Conservation (phyloP, 805 yeast genomes). For the Nematodospora valgi region DNA sequence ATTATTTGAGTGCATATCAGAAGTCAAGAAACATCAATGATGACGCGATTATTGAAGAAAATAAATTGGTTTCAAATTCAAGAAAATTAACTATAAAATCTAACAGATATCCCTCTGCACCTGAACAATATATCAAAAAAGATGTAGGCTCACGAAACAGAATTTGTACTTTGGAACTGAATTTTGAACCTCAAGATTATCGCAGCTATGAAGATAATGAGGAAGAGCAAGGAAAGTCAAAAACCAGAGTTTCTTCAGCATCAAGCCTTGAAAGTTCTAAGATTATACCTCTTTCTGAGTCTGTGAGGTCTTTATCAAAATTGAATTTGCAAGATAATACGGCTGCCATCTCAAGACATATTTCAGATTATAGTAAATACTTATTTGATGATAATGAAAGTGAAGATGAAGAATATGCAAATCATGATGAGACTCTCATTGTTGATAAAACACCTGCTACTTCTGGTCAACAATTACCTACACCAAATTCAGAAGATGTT, state of each 20-base stretch:
- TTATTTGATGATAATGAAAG: slow-evolving; percentile 18
- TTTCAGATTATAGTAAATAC: slow-evolving; percentile 24
- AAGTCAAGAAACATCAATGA: slow-evolving; percentile 5
- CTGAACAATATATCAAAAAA: slow-evolving; percentile 12
- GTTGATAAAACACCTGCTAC: not conserved
- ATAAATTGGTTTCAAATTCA: slow-evolving; percentile 19
- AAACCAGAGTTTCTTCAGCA: too few species aligned
- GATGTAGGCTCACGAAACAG: slow-evolving; percentile 9
- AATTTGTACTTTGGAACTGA: slow-evolving; percentile 18
- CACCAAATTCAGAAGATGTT: slow-evolving; percentile 2
- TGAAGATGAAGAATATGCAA: slow-evolving; percentile 8
- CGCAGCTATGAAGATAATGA: slow-evolving; percentile 10
- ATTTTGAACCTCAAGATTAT: slow-evolving; percentile 15
- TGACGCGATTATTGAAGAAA: slow-evolving; percentile 7
- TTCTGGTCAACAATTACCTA: slow-evolving; percentile 4
- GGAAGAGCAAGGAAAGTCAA: slow-evolving; percentile 3
- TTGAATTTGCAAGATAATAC: slow-evolving; percentile 9
- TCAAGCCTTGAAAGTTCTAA: too few species aligned
- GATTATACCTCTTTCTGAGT: slow-evolving; percentile 6
- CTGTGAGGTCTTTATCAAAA: slow-evolving; percentile 4
- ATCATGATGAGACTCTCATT: slow-evolving; percentile 1
- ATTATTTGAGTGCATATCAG: slow-evolving; percentile 7
- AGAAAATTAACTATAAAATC: slow-evolving; percentile 30
- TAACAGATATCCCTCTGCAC: slow-evolving; percentile 35
- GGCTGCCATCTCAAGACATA: slow-evolving; percentile 15